Percentiles rank a stretch among this genome's conserved stretches.
phyloP scores from a whole-genome alignment of 176 grass and related monocot species.

The Zea mays region Zm-B73-REFERENCE-NAM-5.0 NC_050098.1:123435501-123436000 shows the following conservation, averaged over 20 bases:
- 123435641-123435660: not conserved
- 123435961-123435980: not conserved
- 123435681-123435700: not conserved
- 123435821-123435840: not conserved
- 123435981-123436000: not conserved
- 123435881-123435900: constrained; percentile 17
- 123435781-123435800: not conserved
- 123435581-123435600: not conserved
- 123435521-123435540: not conserved
- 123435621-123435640: not conserved
- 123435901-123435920: not conserved
- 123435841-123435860: not conserved
- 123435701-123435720: not conserved
- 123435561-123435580: constrained; percentile 1
- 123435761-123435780: not conserved
- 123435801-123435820: not conserved
- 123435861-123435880: not conserved
- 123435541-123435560: constrained; percentile 16
- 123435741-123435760: not conserved
- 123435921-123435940: not conserved
- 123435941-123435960: not conserved
- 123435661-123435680: constrained; percentile 16
- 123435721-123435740: constrained; percentile 2
- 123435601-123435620: not conserved
- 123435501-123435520: not conserved